phyloP scores from a whole-genome alignment of 352 stramenopile genomes.

The Pythium volutum region DNA sequence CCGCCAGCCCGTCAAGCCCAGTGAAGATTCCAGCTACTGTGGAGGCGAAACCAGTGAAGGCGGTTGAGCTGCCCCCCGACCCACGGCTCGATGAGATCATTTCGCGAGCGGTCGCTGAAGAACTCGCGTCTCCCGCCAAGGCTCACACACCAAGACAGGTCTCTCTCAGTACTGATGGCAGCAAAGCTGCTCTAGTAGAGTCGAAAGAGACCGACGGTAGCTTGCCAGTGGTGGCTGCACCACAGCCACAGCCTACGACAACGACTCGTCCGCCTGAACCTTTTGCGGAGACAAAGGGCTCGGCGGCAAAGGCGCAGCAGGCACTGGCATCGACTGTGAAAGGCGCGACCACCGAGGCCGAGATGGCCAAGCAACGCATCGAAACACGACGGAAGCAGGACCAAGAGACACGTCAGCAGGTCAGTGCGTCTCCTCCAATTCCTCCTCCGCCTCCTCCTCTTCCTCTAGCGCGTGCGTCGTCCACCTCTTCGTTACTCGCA shows the following conservation, averaged over 20 bases:
- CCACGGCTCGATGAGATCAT: conserved; percentile 27
- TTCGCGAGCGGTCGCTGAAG: conserved; percentile 21
- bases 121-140: conserved; percentile 4
- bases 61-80: background rate
- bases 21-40: background rate
- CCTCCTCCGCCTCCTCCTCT: background rate
- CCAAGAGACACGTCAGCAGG: conserved; percentile 37
- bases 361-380: conserved; percentile 66
- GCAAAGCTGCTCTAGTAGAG: too few relatives aligned
- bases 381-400: conserved; percentile 61
- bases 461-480: conserved; percentile 28
- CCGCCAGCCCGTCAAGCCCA: background rate
- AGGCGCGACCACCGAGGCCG: conserved; percentile 58
- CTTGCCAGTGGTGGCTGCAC: background rate
- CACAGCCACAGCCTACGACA: background rate
- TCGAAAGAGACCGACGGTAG: too few relatives aligned
- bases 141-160: background rate
- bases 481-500: conserved; percentile 26
- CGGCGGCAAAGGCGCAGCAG: conserved; percentile 28
- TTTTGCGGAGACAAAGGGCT: background rate
- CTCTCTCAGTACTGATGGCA: background rate
- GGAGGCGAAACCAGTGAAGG: background rate
- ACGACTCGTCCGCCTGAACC: background rate
- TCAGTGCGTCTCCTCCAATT: background rate
- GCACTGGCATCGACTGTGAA: conserved; percentile 48